Percentiles rank a stretch among this genome's conserved stretches.
Evolutionary conservation across 2,329 filamentous ascomycete species (phyloP).

Genomic region (Biscogniauxia mediterranea): DNA sequence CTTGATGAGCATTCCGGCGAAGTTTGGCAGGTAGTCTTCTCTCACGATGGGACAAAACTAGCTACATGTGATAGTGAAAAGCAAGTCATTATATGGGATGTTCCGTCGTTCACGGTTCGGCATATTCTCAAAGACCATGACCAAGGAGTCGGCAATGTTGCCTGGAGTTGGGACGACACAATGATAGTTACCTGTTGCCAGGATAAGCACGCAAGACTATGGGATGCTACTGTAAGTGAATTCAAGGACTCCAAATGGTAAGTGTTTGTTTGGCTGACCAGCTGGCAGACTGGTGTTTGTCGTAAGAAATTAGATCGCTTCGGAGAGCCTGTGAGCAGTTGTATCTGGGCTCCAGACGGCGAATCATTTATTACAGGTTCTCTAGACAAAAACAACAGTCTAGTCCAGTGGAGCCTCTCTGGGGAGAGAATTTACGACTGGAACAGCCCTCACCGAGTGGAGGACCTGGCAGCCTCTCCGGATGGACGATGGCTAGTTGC

Average conservation of each 20-base stretch:
- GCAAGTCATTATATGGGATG: slow-evolving; percentile 79
- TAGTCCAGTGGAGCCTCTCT: slow-evolving; percentile 69
- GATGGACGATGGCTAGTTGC: slow-evolving; percentile 80
- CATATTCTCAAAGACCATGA: slow-evolving; percentile 65
- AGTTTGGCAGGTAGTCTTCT: slow-evolving; percentile 90
- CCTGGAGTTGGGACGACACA: slow-evolving; percentile 90
- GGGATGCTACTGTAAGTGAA: slow-evolving; percentile 64
- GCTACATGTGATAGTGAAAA: slow-evolving; percentile 79
- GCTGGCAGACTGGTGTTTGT: slow-evolving; percentile 57
- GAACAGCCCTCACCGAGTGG: slow-evolving; percentile 70
- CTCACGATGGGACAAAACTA: slow-evolving; percentile 77
- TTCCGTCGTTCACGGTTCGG: slow-evolving; percentile 63
- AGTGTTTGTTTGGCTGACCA: slow-evolving; percentile 13
- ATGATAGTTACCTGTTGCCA: slow-evolving; percentile 81
- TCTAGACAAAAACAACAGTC: slow-evolving; percentile 63
- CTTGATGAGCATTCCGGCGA: slow-evolving; percentile 74
- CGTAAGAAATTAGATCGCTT: slow-evolving; percentile 67
- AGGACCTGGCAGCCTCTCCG: slow-evolving; percentile 79
- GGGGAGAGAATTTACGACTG: slow-evolving; percentile 65
- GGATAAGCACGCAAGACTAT: slow-evolving; percentile 72
- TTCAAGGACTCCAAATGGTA: background rate
- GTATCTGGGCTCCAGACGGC: slow-evolving; percentile 83
- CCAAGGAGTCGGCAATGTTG: slow-evolving; percentile 71
- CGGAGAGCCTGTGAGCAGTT: slow-evolving; percentile 81
- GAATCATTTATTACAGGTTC: slow-evolving; percentile 76